Evolutionary conservation across 306 rosid genomes (phyloP).

Genomic region (Herpetospermum pedunculosum): DNA sequence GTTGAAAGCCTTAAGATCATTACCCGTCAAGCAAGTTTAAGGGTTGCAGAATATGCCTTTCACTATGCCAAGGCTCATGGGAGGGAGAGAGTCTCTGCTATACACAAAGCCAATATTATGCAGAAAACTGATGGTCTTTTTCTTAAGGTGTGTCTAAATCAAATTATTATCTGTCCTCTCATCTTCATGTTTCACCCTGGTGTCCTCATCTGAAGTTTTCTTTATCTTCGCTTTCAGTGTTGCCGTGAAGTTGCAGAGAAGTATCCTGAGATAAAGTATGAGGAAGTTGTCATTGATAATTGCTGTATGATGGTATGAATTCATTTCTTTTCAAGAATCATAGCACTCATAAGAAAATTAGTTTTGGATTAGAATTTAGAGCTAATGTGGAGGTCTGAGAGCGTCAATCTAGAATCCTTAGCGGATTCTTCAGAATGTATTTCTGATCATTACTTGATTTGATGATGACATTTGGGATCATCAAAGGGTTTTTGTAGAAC

Average conservation of each 20-base stretch:
- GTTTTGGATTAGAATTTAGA: too few relatives aligned
- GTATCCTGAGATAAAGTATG: conserved; percentile 85
- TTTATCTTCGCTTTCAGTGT: conserved; percentile 41
- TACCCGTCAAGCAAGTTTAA: conserved; percentile 92
- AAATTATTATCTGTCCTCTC: not conserved
- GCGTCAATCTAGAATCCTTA: not conserved
- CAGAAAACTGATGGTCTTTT: conserved; percentile 98
- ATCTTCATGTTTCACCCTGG: not conserved
- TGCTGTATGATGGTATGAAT: conserved; percentile 94
- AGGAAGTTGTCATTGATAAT: conserved; percentile 97
- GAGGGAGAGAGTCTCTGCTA: conserved; percentile 92
- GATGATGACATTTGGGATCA: not conserved
- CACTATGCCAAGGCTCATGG: conserved; percentile 94
- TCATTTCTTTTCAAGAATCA: not conserved
- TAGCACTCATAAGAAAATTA: not conserved
- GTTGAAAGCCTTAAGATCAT: conserved; percentile 98
- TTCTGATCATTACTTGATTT: not conserved
- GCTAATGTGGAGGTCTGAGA: not conserved
- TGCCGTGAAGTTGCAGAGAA: conserved; percentile 98
- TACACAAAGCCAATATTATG: conserved; percentile 98
- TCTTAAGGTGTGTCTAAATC: conserved; percentile 27
- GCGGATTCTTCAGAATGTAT: not conserved
- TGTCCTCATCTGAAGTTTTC: conserved; percentile 6
- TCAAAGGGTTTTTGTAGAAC: not conserved
- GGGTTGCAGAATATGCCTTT: conserved; percentile 99